Percentiles rank a stretch among this genome's conserved stretches.
Conservation (phyloP, 2,329 filamentous ascomycete species). For the Sarocladium kiliense region DNA sequence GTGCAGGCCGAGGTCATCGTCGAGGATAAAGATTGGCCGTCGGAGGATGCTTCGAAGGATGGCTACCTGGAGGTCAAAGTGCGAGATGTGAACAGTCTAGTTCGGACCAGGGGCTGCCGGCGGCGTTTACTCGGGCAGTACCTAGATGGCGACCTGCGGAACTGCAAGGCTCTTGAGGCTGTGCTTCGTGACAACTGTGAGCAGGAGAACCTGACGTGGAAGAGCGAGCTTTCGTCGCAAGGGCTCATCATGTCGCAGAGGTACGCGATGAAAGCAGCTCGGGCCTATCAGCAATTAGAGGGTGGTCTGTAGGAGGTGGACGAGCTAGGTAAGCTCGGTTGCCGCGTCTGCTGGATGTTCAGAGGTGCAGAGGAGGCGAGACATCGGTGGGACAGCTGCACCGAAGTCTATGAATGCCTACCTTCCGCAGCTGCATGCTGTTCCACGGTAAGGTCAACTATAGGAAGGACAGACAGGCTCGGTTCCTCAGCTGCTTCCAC, state of each 20-base stretch:
- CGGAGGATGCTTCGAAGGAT: not conserved
- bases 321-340: not conserved
- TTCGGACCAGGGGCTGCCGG: not conserved
- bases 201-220: not conserved
- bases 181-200: not conserved
- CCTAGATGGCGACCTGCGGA: not conserved
- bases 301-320: not conserved
- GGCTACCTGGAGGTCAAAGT: not conserved
- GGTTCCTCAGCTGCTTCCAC: not conserved
- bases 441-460: not conserved
- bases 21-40: not conserved
- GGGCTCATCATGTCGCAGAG: not conserved
- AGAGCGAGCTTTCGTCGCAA: not conserved
- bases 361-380: not conserved
- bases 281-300: not conserved
- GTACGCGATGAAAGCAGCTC: not conserved
- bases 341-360: not conserved
- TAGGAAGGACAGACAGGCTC: not conserved
- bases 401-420: not conserved
- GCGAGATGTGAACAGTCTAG: not conserved
- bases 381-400: not conserved
- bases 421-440: not conserved
- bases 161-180: not conserved
- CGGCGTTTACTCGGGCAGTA: not conserved
- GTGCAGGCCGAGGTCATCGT: not conserved